Conservation (phyloP, 1,284 basidiomycete species). For the Sphaerobolus stellatus region DNA sequence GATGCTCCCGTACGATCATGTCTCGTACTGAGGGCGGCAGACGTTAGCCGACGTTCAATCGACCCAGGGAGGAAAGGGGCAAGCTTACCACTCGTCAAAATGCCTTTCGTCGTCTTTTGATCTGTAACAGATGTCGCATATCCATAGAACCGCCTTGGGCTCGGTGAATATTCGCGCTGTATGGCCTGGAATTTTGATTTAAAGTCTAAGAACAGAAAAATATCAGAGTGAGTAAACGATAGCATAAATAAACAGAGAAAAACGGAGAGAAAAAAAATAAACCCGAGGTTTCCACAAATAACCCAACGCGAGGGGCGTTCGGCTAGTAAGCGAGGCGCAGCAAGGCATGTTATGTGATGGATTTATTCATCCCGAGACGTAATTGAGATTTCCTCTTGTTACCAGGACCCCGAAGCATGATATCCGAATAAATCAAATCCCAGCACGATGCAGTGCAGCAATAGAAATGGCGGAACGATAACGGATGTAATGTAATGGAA, state of each 20-base stretch:
- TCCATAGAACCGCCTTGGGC: slow-evolving; percentile 74
- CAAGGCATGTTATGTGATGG: too few relatives aligned
- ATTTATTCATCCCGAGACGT: too few relatives aligned
- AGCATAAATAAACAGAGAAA: slow-evolving; percentile 10
- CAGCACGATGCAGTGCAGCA: slow-evolving; percentile 4
- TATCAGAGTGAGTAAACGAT: background rate
- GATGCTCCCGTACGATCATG: slow-evolving; percentile 64
- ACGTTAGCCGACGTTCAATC: background rate
- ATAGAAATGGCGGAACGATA: background rate
- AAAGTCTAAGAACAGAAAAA: slow-evolving; percentile 49
- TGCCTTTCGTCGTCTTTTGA: slow-evolving; percentile 69
- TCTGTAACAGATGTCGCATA: slow-evolving; percentile 80
- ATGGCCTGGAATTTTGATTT: slow-evolving; percentile 75
- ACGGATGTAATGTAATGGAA: slow-evolving; percentile 3
- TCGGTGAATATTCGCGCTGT: slow-evolving; percentile 72
- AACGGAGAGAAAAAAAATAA: slow-evolving; percentile 11
- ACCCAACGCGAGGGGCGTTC: too few relatives aligned
- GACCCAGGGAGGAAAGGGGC: background rate
- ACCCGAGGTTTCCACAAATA: too few relatives aligned
- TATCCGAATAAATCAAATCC: too few relatives aligned
- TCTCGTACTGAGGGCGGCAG: slow-evolving; percentile 29
- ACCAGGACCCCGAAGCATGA: too few relatives aligned
- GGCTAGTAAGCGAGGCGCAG: too few relatives aligned
- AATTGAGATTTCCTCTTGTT: too few relatives aligned
- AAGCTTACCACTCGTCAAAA: slow-evolving; percentile 68